Conservation (phyloP, 2,329 filamentous ascomycete species). For the Pyricularia grisea region DNA sequence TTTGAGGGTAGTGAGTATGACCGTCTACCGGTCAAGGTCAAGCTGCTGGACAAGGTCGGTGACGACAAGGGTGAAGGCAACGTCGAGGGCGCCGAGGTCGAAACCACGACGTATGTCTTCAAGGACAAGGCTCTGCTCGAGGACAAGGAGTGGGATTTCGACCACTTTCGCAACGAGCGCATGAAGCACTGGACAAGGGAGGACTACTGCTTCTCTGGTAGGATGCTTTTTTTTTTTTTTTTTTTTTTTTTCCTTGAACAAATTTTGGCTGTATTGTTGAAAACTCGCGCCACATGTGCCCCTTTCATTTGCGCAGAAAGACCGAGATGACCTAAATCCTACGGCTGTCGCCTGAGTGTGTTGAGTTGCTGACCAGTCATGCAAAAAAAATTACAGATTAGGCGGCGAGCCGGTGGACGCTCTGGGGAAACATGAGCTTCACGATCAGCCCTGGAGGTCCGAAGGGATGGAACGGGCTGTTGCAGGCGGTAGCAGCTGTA, state of each 20-base stretch:
- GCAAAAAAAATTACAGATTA: background rate
- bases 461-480: background rate
- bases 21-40: conserved; percentile 44
- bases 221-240: conserved; percentile 7
- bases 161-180: conserved; percentile 71
- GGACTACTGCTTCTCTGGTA: conserved; percentile 35
- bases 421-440: background rate
- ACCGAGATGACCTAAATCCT: background rate
- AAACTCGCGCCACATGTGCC: background rate
- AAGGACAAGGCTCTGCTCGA: conserved; percentile 46
- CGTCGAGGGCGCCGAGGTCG: conserved; percentile 34
- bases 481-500: background rate
- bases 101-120: conserved; percentile 59
- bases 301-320: background rate
- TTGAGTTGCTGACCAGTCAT: background rate
- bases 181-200: conserved; percentile 43
- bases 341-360: background rate
- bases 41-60: conserved; percentile 30
- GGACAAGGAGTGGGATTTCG: conserved; percentile 77
- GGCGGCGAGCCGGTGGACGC: background rate
- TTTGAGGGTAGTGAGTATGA: conserved; percentile 77
- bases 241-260: background rate
- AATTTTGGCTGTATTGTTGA: background rate
- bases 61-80: conserved; percentile 29
- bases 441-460: background rate